A percentile compares a stretch with the other conserved stretches of the same genome.
Conservation (phyloP, 192 early-diverging fungal species). For the Gryganskiella cystojenkinii region DNA sequence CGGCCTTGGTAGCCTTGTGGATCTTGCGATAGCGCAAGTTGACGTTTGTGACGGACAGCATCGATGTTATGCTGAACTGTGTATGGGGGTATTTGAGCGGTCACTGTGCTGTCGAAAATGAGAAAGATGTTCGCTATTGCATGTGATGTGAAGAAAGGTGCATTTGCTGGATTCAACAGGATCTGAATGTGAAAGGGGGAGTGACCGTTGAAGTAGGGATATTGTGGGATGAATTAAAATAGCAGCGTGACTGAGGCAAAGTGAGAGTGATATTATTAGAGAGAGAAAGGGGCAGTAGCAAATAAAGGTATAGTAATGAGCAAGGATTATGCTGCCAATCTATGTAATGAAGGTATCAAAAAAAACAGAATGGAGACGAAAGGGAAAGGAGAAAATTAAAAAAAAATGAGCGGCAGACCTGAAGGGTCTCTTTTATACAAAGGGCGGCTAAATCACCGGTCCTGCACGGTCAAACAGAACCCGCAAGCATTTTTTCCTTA, state of each 20-base stretch:
- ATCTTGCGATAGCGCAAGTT: slow-evolving; percentile 38
- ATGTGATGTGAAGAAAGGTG: no score
- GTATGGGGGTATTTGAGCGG: background rate
- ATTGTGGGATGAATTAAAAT: no score
- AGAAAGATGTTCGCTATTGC: no score
- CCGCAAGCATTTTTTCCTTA: background rate
- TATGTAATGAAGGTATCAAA: background rate
- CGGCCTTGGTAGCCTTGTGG: slow-evolving; percentile 16
- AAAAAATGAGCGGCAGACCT: background rate
- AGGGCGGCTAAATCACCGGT: no score
- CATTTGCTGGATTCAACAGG: no score
- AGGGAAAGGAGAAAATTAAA: background rate
- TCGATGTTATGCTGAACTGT: slow-evolving; percentile 7
- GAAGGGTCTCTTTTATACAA: background rate
- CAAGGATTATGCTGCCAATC: background rate
- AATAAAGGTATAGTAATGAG: slow-evolving; percentile 2
- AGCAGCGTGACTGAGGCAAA: no score
- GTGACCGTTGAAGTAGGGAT: no score
- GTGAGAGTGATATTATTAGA: no score
- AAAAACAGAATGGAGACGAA: background rate
- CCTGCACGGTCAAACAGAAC: no score
- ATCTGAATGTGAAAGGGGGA: no score
- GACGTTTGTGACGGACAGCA: slow-evolving; percentile 31
- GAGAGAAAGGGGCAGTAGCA: background rate
- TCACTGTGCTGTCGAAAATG: no score